Evolutionary conservation across 768 basidiomycete genomes (phyloP).

Genomic region (Termitomyces sp.): DNA sequence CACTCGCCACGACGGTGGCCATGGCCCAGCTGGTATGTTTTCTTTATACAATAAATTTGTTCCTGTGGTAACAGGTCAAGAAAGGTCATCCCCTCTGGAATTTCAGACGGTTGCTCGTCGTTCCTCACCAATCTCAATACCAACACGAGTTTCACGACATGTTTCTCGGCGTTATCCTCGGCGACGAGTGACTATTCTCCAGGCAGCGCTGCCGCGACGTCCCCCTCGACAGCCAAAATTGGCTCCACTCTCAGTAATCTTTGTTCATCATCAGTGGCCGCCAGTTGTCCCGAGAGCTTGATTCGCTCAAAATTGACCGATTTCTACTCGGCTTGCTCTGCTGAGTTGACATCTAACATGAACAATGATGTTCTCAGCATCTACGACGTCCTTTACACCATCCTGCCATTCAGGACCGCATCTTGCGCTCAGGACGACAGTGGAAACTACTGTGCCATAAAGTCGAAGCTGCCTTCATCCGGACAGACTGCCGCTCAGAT

Average conservation of each 20-base stretch:
- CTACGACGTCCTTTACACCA: conserved; percentile 81
- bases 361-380: conserved; percentile 51
- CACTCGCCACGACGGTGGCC: conserved; percentile 49
- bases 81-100: conserved; percentile 57
- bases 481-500: conserved; percentile 24
- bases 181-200: conserved; percentile 58
- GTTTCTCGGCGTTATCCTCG: conserved; percentile 60
- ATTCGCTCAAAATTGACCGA: conserved; percentile 61
- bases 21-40: conserved; percentile 48
- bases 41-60: neutral
- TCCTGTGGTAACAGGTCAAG: conserved; percentile 21
- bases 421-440: conserved; percentile 75
- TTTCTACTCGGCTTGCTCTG: conserved; percentile 70
- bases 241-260: conserved; percentile 50
- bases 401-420: conserved; percentile 63
- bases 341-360: conserved; percentile 60
- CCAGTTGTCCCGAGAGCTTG: conserved; percentile 52
- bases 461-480: conserved; percentile 36
- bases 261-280: conserved; percentile 48
- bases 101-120: conserved; percentile 50
- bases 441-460: conserved; percentile 66
- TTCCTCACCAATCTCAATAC: conserved; percentile 67
- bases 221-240: conserved; percentile 44
- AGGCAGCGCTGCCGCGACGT: conserved; percentile 38
- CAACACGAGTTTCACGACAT: conserved; percentile 54